Evolutionary conservation across 805 yeast genomes (phyloP).

Genomic region (Ogataea allantospora): DNA sequence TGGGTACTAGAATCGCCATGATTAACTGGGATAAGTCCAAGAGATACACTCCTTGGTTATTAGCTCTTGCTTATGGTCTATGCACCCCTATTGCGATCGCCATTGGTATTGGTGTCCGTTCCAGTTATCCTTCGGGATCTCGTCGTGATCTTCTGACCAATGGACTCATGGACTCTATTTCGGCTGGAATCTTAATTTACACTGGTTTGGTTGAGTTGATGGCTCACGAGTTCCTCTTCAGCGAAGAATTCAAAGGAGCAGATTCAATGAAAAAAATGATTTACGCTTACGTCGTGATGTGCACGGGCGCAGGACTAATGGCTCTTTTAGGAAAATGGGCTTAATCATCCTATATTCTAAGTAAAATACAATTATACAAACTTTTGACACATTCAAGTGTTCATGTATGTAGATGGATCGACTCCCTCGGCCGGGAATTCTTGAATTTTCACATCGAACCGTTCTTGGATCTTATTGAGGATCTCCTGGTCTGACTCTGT

Average conservation of each 20-base stretch:
- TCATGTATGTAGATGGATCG: constrained; percentile 97
- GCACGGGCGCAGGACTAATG: constrained; percentile 73
- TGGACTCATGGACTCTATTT: constrained; percentile 72
- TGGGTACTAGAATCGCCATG: constrained; percentile 73
- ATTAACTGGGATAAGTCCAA: constrained; percentile 44
- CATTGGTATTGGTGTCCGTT: constrained; percentile 74
- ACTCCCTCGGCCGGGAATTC: constrained; percentile 98
- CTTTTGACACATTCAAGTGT: constrained; percentile 51
- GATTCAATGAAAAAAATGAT: constrained; percentile 51
- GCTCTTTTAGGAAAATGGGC: constrained; percentile 78
- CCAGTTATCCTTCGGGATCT: constrained; percentile 57
- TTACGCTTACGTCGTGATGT: constrained; percentile 51
- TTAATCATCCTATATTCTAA: constrained; percentile 25
- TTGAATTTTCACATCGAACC: constrained; percentile 93
- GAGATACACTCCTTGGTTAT: constrained; percentile 56
- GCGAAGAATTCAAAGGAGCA: constrained; percentile 63
- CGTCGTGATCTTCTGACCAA: constrained; percentile 59
- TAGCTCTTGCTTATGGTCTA: constrained; percentile 49
- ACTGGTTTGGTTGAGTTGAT: constrained; percentile 76
- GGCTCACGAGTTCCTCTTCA: constrained; percentile 71
- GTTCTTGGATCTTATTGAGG: constrained; percentile 87
- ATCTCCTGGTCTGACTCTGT: constrained; percentile 86
- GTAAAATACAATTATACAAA: constrained; percentile 12
- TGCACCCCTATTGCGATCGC: constrained; percentile 76
- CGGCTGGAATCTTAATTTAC: constrained; percentile 75